Conservation (phyloP, 805 yeast genomes). For the Kazachstania taianensis region DNA sequence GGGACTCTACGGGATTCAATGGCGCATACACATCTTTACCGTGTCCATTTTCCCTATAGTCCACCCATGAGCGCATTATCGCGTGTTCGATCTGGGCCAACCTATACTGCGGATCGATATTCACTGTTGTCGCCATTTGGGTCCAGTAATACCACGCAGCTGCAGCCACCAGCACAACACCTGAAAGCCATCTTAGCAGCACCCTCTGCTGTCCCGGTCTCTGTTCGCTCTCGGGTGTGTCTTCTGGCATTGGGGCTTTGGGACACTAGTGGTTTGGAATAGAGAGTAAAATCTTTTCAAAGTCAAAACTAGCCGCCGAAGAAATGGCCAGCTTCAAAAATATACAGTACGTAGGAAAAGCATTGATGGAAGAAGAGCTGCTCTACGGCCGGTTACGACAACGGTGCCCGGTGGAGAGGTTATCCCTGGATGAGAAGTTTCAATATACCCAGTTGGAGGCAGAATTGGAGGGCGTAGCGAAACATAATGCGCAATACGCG, state of each 20-base stretch:
- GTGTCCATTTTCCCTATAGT: slow-evolving; percentile 65
- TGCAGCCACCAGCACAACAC: neutral
- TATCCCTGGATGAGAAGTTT: neutral
- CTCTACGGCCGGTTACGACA: slow-evolving; percentile 7
- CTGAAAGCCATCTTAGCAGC: neutral
- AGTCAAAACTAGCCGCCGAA: too few relatives aligned
- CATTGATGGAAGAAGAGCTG: neutral
- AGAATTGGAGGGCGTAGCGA: too few relatives aligned
- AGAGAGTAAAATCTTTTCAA: too few relatives aligned
- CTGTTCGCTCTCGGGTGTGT: too few relatives aligned
- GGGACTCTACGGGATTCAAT: slow-evolving; percentile 40
- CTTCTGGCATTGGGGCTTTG: too few relatives aligned
- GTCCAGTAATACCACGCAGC: neutral
- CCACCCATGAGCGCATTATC: slow-evolving; percentile 67
- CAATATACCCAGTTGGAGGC: neutral
- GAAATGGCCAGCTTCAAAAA: too few relatives aligned
- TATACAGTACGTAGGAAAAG: neutral
- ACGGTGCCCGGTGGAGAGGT: slow-evolving; percentile 8
- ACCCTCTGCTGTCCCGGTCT: neutral
- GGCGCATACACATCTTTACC: slow-evolving; percentile 76
- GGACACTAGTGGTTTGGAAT: too few relatives aligned
- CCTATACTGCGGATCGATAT: neutral
- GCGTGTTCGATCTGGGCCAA: slow-evolving; percentile 43
- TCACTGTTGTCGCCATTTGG: neutral
- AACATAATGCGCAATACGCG: slow-evolving; percentile 42